A percentile compares a stretch with the other conserved stretches of the same genome.
Evolutionary conservation across 73 alveolate species (phyloP).

Genomic region (Paramecium bursaria): DNA sequence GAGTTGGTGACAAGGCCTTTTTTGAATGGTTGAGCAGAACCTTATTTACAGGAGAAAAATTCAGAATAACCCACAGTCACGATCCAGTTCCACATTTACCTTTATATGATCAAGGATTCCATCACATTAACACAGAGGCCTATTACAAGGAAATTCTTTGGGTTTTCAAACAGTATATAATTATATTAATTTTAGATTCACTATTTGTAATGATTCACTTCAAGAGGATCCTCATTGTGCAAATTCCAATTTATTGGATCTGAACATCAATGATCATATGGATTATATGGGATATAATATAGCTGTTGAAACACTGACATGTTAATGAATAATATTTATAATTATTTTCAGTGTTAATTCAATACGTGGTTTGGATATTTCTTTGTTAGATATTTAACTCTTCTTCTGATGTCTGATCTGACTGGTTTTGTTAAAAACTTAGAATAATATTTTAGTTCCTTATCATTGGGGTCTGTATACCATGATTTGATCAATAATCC

Average conservation of each 20-base stretch:
- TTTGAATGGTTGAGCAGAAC: slow-evolving; percentile 29
- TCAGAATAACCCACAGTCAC: slow-evolving; percentile 62
- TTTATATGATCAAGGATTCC: slow-evolving; percentile 30
- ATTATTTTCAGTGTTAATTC: background rate
- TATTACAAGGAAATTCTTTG: slow-evolving; percentile 26
- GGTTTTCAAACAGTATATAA: slow-evolving; percentile 13
- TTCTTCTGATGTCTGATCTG: background rate
- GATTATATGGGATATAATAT: slow-evolving; percentile 24
- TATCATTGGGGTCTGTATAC: slow-evolving; percentile 61
- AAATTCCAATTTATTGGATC: slow-evolving; percentile 20
- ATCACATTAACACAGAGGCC: slow-evolving; percentile 53
- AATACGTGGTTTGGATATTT: slow-evolving; percentile 45
- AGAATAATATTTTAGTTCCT: slow-evolving; percentile 46
- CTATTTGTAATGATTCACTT: slow-evolving; percentile 22
- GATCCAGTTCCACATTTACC: slow-evolving; percentile 69
- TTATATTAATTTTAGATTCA: background rate
- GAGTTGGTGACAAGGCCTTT: slow-evolving; percentile 68
- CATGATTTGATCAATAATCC: slow-evolving; percentile 60
- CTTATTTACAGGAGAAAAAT: slow-evolving; percentile 44
- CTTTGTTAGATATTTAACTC: slow-evolving; percentile 11
- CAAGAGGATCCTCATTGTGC: slow-evolving; percentile 44
- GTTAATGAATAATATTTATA: slow-evolving; percentile 50
- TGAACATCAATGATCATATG: slow-evolving; percentile 41
- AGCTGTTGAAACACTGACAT: slow-evolving; percentile 17
- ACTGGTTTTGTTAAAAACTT: background rate